Conservation (phyloP, 192 early-diverging fungal genomes). For the Pilaira anomala region DNA sequence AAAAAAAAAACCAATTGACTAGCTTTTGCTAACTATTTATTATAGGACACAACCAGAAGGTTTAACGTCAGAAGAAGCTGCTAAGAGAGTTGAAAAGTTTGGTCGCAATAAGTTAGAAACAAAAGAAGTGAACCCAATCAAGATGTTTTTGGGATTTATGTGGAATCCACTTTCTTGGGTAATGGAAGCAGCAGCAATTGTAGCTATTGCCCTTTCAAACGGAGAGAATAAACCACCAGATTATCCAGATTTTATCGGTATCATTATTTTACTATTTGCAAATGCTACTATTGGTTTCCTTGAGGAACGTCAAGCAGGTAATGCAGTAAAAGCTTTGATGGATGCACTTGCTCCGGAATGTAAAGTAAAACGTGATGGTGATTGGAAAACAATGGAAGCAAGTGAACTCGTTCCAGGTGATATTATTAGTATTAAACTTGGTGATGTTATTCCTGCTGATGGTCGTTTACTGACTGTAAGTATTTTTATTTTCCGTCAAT, state of each 20-base stretch:
- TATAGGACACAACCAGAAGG: slow-evolving; percentile 50
- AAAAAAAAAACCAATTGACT: not conserved
- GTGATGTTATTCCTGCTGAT: slow-evolving; percentile 87
- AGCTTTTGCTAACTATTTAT: too few species aligned
- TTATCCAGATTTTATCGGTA: slow-evolving; percentile 83
- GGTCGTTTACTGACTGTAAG: slow-evolving; percentile 67
- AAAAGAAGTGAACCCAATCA: slow-evolving; percentile 72
- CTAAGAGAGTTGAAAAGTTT: slow-evolving; percentile 62
- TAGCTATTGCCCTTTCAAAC: slow-evolving; percentile 73
- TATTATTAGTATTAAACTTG: slow-evolving; percentile 77
- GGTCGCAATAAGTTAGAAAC: slow-evolving; percentile 68
- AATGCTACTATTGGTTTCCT: slow-evolving; percentile 86
- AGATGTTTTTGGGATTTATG: slow-evolving; percentile 84
- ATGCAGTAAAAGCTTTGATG: slow-evolving; percentile 88
- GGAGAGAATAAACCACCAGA: slow-evolving; percentile 62
- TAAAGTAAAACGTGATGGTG: slow-evolving; percentile 80
- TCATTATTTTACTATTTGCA: slow-evolving; percentile 71
- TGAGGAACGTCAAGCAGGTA: slow-evolving; percentile 86
- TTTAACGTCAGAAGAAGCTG: slow-evolving; percentile 59
- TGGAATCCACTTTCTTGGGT: slow-evolving; percentile 77
- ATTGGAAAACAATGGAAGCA: slow-evolving; percentile 73
- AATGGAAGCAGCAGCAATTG: slow-evolving; percentile 80
- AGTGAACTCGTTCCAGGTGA: slow-evolving; percentile 82
- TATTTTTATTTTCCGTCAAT: slow-evolving; percentile 1
- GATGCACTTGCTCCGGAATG: slow-evolving; percentile 82